These are phyloP conservation scores for Aphanomyces astaci DNA, from an alignment of 352 stramenopile genomes.

Conservation along the genomic window DNA sequence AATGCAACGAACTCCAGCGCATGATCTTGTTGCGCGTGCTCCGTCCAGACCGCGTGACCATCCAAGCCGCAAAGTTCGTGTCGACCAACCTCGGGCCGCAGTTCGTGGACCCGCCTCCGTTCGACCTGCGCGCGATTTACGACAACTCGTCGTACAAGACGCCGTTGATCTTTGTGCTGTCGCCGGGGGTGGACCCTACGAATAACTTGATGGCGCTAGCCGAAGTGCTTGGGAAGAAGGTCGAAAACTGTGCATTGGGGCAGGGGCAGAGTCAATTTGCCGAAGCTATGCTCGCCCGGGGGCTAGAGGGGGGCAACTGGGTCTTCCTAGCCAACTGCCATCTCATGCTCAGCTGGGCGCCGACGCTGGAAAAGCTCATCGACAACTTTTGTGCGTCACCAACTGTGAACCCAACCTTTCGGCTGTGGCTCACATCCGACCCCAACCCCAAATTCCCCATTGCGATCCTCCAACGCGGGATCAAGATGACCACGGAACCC, in stretches of 20 bases:
- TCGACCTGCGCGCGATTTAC: conserved; percentile 89
- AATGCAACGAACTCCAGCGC: conserved; percentile 89
- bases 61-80: conserved; percentile 88
- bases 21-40: conserved; percentile 91
- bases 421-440: conserved; percentile 90
- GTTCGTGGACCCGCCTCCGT: conserved; percentile 90
- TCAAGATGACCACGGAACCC: conserved; percentile 97
- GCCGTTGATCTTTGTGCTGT: conserved; percentile 94
- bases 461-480: conserved; percentile 88
- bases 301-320: conserved; percentile 84
- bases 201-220: conserved; percentile 86
- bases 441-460: conserved; percentile 94
- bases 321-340: conserved; percentile 96
- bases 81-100: conserved; percentile 83
- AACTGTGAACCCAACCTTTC: conserved; percentile 81
- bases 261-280: conserved; percentile 91
- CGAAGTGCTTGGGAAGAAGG: conserved; percentile 64
- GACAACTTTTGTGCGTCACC: conserved; percentile 71
- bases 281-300: conserved; percentile 82
- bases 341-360: conserved; percentile 93
- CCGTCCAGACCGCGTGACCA: conserved; percentile 87
- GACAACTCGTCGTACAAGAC: conserved; percentile 81
- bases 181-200: conserved; percentile 91
- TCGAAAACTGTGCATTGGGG: conserved; percentile 89
- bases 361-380: conserved; percentile 91